Evolutionary conservation across 495 filamentous ascomycete genomes (phyloP), one percentile per base, ranked within the genome.

Genomic region (Penicillium canescens): DNA sequence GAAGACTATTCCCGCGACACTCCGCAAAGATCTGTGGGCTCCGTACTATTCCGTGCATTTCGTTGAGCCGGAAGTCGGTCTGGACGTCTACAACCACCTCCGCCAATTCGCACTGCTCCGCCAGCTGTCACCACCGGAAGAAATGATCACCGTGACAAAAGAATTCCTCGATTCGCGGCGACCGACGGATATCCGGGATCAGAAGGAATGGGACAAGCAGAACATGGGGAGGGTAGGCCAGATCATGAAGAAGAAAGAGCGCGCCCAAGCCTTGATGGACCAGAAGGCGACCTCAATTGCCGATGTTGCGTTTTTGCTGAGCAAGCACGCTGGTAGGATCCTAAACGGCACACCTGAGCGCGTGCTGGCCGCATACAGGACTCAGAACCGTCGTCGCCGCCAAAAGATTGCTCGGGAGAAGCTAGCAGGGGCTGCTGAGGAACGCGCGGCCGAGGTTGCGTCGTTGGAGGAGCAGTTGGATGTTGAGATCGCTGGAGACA

Each of bases 11-110:
- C 92, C 92, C 4, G 67, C 83, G 48, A 76, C 81, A 44, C 71
- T 98, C 40, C 91, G 94, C 54, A 92, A 91, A 74, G 94, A 98
- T 68, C 82, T 92, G 70, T 98, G 94, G 94, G 72, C 71, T n/a
- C 89, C 90, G 0, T 79, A 94, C 63, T 90, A 84, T 52, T 79
- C 86, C 37, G 83, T 96, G 37, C 73, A 83, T 60, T 91, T 98
- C 69, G 80, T 84, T 21, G 69, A 78, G 28, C 69, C 77, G 37
- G 61, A 76, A 35, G 72, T 90, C 57, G 94, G 94, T 12, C 82
- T 88, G 39, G 78, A 81, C 58, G 88, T 91, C 31, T 96, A 80
- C 72, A 83, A 85, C 45, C 84, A 86, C 56, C 84, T 97, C 46
- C 89, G 89, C 57, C 94, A 98, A 72, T 89, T 92, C 72, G 66